These are phyloP conservation scores for Hippophae rhamnoides DNA, from an alignment of 306 rosid genomes.

Conservation along the genomic window DNA sequence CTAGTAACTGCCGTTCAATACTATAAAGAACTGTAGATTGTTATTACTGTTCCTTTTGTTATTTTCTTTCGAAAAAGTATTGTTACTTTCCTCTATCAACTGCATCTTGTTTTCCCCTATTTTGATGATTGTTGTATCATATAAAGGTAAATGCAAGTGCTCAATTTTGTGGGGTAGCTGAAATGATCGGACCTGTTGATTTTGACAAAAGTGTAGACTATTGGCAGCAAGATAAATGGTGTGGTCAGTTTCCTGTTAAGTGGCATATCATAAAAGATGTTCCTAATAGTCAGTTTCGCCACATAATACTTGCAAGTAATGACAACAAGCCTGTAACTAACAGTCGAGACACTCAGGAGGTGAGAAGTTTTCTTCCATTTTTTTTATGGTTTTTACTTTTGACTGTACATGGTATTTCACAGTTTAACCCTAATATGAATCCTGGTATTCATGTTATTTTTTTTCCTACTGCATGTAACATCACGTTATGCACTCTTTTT, in stretches of 20 bases:
- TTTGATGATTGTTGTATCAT: constrained; percentile 11
- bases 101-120: constrained; percentile 1
- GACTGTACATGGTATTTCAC: not conserved
- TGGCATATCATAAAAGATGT: constrained; percentile 83
- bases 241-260: constrained; percentile 79
- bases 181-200: constrained; percentile 85
- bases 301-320: constrained; percentile 73
- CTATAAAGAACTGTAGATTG: constrained; percentile 1
- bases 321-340: constrained; percentile 92
- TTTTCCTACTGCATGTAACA: too few species aligned
- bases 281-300: constrained; percentile 83
- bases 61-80: too few species aligned
- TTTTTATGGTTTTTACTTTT: not conserved
- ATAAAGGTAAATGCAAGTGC: constrained; percentile 87
- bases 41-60: not conserved
- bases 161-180: constrained; percentile 92
- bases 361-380: constrained; percentile 14
- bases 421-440: not conserved
- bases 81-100: not conserved
- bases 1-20: not conserved
- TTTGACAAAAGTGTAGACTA: constrained; percentile 77
- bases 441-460: too few species aligned
- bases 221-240: constrained; percentile 96
- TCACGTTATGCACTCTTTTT: too few species aligned
- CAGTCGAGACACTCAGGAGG: constrained; percentile 95